Percentiles rank a stretch among this genome's conserved stretches.
phyloP scores from a whole-genome alignment of 345 rosid genomes.

The Lepidium didymum region DNA sequence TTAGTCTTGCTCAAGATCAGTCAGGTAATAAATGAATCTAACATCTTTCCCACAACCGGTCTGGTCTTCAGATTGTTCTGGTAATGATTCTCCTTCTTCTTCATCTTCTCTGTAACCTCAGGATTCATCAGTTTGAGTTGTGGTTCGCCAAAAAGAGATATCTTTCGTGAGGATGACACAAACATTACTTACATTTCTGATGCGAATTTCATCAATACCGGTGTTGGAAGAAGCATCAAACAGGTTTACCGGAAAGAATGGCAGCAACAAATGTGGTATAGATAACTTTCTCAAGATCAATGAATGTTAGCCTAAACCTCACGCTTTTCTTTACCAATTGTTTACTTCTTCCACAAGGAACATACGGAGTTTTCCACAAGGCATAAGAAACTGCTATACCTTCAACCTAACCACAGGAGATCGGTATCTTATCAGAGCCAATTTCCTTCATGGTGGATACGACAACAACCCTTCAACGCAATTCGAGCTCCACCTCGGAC shows the following conservation, averaged over 20 bases:
- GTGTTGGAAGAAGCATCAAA: constrained; percentile 14
- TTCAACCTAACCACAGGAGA: constrained; percentile 31
- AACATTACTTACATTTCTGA: constrained; percentile 35
- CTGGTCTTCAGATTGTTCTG: not conserved
- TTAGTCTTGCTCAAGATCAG: constrained; percentile 32
- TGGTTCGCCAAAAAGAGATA: constrained; percentile 25
- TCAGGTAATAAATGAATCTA: constrained; percentile 23
- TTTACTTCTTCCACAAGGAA: constrained; percentile 13
- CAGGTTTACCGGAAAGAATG: not conserved
- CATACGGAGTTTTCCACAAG: constrained; percentile 38
- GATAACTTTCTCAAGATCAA: not conserved
- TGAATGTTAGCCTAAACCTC: not conserved
- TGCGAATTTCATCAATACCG: constrained; percentile 30
- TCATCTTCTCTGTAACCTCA: not conserved
- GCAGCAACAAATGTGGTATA: constrained; percentile 18
- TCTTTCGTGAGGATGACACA: constrained; percentile 21
- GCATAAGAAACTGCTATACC: constrained; percentile 38
- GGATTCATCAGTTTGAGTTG: constrained; percentile 51
- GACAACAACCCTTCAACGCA: constrained; percentile 26
- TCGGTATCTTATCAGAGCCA: constrained; percentile 32
- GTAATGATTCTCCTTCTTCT: not conserved
- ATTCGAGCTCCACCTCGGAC: constrained; percentile 44
- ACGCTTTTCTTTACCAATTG: not conserved
- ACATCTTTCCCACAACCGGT: not conserved
- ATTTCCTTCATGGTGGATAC: constrained; percentile 44